Evolutionary conservation across 2,329 filamentous ascomycete genomes (phyloP).

Genomic region (Knoxdaviesia capensis): DNA sequence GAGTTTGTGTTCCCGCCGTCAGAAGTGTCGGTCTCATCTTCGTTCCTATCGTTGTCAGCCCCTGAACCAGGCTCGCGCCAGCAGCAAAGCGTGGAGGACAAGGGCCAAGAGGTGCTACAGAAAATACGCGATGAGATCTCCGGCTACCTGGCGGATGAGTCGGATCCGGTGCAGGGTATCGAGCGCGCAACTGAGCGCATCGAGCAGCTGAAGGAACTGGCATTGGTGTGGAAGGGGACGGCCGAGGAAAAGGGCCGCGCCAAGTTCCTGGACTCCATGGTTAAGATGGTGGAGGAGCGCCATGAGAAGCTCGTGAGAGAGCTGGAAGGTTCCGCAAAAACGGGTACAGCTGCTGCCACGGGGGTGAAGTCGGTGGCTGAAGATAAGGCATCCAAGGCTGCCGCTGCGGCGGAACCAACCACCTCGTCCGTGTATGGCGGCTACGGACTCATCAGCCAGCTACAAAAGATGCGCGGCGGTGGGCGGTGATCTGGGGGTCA

Average conservation of each 20-base stretch:
- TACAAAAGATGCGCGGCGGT: constrained; percentile 37
- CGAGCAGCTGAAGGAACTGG: constrained; percentile 56
- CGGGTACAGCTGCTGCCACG: constrained; percentile 10
- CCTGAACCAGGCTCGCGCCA: constrained; percentile 45
- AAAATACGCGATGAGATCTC: constrained; percentile 52
- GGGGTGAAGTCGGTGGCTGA: constrained; percentile 13
- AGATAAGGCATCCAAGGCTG: constrained; percentile 9
- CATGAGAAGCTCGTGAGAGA: constrained; percentile 32
- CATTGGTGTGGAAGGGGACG: constrained; percentile 83
- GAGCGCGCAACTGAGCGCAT: constrained; percentile 56
- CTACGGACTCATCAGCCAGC: constrained; percentile 41
- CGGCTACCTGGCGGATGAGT: constrained; percentile 35
- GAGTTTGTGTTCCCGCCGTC: constrained; percentile 83
- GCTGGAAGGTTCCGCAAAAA: constrained; percentile 23
- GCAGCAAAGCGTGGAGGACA: constrained; percentile 57
- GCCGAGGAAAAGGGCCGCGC: constrained; percentile 74
- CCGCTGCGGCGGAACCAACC: constrained; percentile 18
- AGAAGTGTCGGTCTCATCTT: constrained; percentile 64
- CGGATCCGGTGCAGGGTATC: constrained; percentile 44
- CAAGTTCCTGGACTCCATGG: constrained; percentile 65
- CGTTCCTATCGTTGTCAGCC: constrained; percentile 76
- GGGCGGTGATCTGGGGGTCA: no score
- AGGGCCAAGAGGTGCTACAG: constrained; percentile 63
- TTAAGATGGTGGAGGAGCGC: constrained; percentile 64
- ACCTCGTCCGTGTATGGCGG: constrained; percentile 21